Base-by-base conservation (phyloP, 1,284 basidiomycete species). In the Pisolithus thermaeus region DNA sequence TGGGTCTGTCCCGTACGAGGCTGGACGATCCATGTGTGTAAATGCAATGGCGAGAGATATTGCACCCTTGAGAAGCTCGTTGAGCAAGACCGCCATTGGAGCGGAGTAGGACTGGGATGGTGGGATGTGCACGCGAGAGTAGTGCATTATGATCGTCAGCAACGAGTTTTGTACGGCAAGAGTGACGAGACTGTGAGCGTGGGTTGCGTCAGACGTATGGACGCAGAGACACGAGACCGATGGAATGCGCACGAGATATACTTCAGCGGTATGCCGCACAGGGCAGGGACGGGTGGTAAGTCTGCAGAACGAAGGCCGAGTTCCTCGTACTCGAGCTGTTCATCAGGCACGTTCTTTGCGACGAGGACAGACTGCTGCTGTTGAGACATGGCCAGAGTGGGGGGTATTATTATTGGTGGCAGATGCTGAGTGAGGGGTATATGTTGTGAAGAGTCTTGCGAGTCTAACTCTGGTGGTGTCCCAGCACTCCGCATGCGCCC, bases 111-210 rank as follows among this genome's bases (percentile, higher is more conserved):
- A 75, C 51, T 79, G 76, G 53, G 84, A 83, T 0, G 88, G 82
- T 3, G 90, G 78, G 11, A 84, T 83, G 7, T 87, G 86, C 51
- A 94, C 89, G 57, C 92, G 87, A 43, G 92, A 95, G 70, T 94
- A 92, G 74, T 95, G 91, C 90, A 97, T 93, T 67, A 97, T 87
- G 65, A 97, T 83, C 40, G 92, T 88, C 54, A 97, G 70, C 52
- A 84, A 74, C 14, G 91, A 92, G 72, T 97, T 98, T 74, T 98
- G 94, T 49, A 96, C 79, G 45, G 95, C 93, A 66, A 98, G 79
- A 16, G 91, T 94, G 61, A 95, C 79, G 54, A 97, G 81, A 44
- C 92, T 94, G 62, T 51, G 36, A 32, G 38, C 37, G 48, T 39
- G 47, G 44, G 22, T 12, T 39, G 43, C 22, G 52, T 50, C 50